Evolutionary conservation across 2,329 filamentous ascomycete genomes (phyloP), one percentile per base, ranked within the genome.

Genomic region (Penicillium corylophilum): DNA sequence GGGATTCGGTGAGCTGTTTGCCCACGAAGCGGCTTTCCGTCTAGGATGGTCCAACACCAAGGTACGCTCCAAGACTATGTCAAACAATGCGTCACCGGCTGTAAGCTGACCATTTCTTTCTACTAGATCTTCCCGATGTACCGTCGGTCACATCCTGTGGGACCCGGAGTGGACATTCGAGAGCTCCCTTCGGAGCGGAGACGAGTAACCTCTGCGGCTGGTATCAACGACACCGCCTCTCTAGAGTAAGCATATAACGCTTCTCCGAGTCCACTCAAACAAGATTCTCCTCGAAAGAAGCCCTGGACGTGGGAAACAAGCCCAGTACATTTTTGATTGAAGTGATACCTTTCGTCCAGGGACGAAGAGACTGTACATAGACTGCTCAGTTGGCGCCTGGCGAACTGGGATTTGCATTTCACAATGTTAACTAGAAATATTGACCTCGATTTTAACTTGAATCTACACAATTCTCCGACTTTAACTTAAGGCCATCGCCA

Each of bases 1-100:
- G 66, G 94, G 94, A 2, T 96, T 99, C 67, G 94, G 94, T 62
- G 94, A 99, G 76, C 76, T 99, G 46, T 93, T 99, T 72, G 94
- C 94, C 48, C 94, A 99, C 69, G 94, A 99, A 77, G 87, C 90
- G 45, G 94, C 94, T 1, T 99, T 93, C 69, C 80, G 93, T 65
- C 77, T 97, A 63, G 94, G 94, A 54, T 99, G 94, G 94, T 86
- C 88, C 58, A 87, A 87, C 48, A 97, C 94, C 54, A 95, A 94
- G 84, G 94, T 96, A 80, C 42, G 82, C 60, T 24, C 1, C 5
- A 48, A 39, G 15, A 10, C n/a, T 2, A 41, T 41, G 22, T 5
- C 12, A 13, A 38, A 4, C 10, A 10, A 20, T 38, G 10, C 8
- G 16, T 1, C 4, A 5, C 18, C 9, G 3, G 10, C 35, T 12